Evolutionary conservation across 169 alveolate genomes (phyloP).

Genomic region (Plasmodium falciparum): DNA sequence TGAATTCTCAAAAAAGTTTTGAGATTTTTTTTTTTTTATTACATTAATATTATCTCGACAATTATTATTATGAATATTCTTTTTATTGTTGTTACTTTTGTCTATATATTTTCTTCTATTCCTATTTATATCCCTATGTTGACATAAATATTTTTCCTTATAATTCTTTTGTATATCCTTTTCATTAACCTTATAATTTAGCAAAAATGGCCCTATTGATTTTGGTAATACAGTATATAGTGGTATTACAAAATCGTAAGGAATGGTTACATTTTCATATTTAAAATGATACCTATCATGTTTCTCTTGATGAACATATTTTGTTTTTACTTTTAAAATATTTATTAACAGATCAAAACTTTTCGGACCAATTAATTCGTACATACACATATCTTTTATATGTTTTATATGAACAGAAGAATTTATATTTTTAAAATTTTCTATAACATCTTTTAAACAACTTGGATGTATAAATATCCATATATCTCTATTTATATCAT

Average conservation of each 20-base stretch:
- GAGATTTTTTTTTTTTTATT: background rate
- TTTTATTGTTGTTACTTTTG: background rate
- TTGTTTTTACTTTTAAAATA: slow-evolving; percentile 48
- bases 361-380: slow-evolving; percentile 54
- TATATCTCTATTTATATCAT: slow-evolving; percentile 39
- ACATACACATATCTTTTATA: slow-evolving; percentile 70
- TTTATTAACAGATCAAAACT: slow-evolving; percentile 41
- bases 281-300: slow-evolving; percentile 21
- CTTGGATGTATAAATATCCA: slow-evolving; percentile 68
- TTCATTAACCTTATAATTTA: slow-evolving; percentile 29
- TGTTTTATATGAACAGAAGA: slow-evolving; percentile 37
- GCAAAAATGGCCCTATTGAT: slow-evolving; percentile 37
- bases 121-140: too few relatives aligned
- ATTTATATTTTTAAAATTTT: slow-evolving; percentile 8
- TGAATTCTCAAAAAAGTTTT: slow-evolving; percentile 11
- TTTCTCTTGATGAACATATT: slow-evolving; percentile 13
- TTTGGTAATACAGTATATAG: slow-evolving; percentile 60
- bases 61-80: background rate
- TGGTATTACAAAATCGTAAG: slow-evolving; percentile 62
- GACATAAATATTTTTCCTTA: background rate
- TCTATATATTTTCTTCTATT: too few relatives aligned
- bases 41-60: background rate
- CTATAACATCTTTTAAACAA: slow-evolving; percentile 31
- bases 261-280: slow-evolving; percentile 52
- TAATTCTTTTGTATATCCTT: background rate